Evolutionary conservation across 2,329 filamentous ascomycete genomes (phyloP), one percentile per base, ranked within the genome.

Genomic region (Penicillium sp.): DNA sequence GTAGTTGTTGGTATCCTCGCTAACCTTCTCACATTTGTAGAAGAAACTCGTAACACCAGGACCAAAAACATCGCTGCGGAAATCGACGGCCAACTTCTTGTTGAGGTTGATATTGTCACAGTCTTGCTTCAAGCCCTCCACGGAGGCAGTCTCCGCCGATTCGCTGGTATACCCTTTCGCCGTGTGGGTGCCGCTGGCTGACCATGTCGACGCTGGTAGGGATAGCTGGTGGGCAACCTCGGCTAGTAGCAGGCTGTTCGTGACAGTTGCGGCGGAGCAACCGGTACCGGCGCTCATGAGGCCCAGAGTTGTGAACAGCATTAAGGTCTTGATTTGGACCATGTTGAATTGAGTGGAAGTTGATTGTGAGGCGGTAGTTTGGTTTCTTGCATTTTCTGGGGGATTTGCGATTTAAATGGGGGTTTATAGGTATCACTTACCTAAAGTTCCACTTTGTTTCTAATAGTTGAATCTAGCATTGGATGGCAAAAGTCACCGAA

Each of bases 91-190:
- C 10, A 60, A 47, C 47, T 59, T 59, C 37, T 55, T 54, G 48
- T 59, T 59, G 10, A 60, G 43, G 19, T 60, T 59, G 52, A 59
- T 56, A 26, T 60, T 60, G 6, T 57, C 52, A 43, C 57, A 60
- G 35, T 60, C 56, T 22, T 53, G 47, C n/a, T 51, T 43, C 43
- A 59, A 26, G 21, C 57, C 57, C 32, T 56, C 29, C 6, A 42
- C 31, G 10, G 46, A 48, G 4, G 56, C 40, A 0, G 43, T 49
- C 9, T 55, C 37, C 22, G 52, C 55, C 7, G 52, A 21, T 22
- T 57, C 43, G 22, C 43, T 55, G 21, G 56, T 60, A 17, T 46
- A 60, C 29, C 55, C 56, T 42, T 59, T 60, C 4, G 57, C 55
- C 1, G 52, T 56, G 49, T 60, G 57, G 22, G 56, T 60, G 17